Evolutionary conservation across 73 alveolate species (phyloP).

Genomic region (Chromera velia): DNA sequence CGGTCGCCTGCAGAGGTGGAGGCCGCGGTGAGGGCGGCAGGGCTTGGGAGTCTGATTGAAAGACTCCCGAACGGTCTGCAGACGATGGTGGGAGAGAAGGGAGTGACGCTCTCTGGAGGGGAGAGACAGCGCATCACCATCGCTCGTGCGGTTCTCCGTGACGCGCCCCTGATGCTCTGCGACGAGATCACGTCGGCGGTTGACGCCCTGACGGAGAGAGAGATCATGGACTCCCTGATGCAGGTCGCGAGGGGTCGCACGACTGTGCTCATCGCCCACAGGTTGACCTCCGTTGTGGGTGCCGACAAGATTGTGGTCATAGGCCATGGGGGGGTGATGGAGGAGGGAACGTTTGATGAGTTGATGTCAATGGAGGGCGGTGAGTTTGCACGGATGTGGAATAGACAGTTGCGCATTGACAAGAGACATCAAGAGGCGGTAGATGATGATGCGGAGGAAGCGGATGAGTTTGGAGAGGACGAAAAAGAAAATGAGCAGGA

Average conservation of each 20-base stretch:
- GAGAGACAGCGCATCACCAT: constrained; percentile 61
- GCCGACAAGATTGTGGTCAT: constrained; percentile 51
- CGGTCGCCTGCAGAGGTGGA: neutral
- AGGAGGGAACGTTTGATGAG: no score
- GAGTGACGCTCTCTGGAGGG: constrained; percentile 6
- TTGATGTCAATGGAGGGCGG: no score
- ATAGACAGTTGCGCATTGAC: no score
- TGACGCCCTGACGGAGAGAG: constrained; percentile 68
- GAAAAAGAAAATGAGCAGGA: no score
- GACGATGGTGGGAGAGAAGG: constrained; percentile 12
- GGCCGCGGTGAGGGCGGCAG: neutral
- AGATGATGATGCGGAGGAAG: no score
- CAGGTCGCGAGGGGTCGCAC: constrained; percentile 61
- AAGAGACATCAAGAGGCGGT: no score
- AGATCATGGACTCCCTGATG: constrained; percentile 62
- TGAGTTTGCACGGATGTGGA: no score
- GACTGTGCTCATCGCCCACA: constrained; percentile 74
- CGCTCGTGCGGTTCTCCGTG: constrained; percentile 70
- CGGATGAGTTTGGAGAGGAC: no score
- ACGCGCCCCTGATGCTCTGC: constrained; percentile 65
- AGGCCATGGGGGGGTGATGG: no score
- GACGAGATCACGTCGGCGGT: constrained; percentile 78
- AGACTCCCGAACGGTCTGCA: constrained; percentile 1
- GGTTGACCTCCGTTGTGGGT: constrained; percentile 60
- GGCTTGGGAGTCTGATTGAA: neutral